Base-by-base conservation (phyloP, 2,329 filamentous ascomycete species). In the Diaporthe sp. region DNA sequence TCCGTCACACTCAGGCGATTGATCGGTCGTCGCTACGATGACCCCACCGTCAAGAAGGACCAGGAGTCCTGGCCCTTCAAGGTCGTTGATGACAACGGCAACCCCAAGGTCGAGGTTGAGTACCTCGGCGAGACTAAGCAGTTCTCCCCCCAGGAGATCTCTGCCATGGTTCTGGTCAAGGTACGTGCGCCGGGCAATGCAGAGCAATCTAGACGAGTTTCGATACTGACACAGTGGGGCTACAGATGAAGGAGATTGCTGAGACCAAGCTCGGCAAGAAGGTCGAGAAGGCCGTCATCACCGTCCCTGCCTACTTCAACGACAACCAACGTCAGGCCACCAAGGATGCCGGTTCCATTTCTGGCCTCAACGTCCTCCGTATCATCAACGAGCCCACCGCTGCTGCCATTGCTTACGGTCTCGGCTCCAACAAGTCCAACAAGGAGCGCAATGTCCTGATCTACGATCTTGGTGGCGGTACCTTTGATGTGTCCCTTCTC, bases 331-430 rank as follows among this genome's bases (percentile, higher is more conserved):
- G 97, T 89, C 97, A 98, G 89, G 95, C 97, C 80, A 99, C 97
- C 89, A 98, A 98, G 93, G 97, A 98, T 85, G 97, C 97, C 80
- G 97, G 97, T 93, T 94, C 96, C 86, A 99, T 99, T 84, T 89
- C 96, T 83, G 97, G 96, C 82, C 93, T 99, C 78, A 98, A 98
- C 89, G 95, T 99, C 81, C 96, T 99, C 87, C 96, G 97, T 92
- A 98, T 99, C 89, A 98, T 99, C 90, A 99, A 99, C 92, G 97
- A 99, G 91, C 97, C 97, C 77, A 99, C 97, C 79, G 97, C 97
- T 81, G 97, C 97, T 78, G 97, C 97, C 82, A 98, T 98, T 83
- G 97, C 97, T 82, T 99, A 99, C 87, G 97, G 97, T 92, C 94
- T 99, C 77, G 96, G 96, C 84, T 91, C 95, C 81, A 95, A 95